phyloP scores from a whole-genome alignment of 2,329 filamentous ascomycete species.

The Fusarium continuum region DNA sequence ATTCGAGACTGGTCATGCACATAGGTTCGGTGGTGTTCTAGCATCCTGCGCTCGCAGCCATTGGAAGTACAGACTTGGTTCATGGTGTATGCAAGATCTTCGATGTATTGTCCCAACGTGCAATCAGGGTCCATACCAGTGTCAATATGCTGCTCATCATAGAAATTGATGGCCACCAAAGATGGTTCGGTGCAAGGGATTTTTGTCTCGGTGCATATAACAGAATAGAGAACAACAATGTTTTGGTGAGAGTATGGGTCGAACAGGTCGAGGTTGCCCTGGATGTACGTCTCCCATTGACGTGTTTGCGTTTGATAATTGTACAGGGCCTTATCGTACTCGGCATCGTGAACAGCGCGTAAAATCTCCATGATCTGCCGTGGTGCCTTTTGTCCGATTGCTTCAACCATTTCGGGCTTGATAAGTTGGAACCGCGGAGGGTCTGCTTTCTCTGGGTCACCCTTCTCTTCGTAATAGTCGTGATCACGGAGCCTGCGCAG shows the following conservation, averaged over 20 bases:
- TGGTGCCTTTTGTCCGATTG: conserved; percentile 80
- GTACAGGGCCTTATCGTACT: conserved; percentile 94
- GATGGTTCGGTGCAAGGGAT: conserved; percentile 93
- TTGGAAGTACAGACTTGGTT: conserved; percentile 82
- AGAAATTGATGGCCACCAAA: conserved; percentile 90
- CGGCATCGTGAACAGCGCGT: conserved; percentile 93
- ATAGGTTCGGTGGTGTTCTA: conserved; percentile 94
- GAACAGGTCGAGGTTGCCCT: conserved; percentile 87
- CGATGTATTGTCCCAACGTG: conserved; percentile 93
- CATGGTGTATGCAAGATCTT: conserved; percentile 83
- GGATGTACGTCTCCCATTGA: conserved; percentile 95
- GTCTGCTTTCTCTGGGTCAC: conserved; percentile 68
- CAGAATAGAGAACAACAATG: conserved; percentile 92
- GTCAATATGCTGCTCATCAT: conserved; percentile 87
- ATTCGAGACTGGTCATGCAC: conserved; percentile 96
- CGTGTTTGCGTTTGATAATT: conserved; percentile 94
- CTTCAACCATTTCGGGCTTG: conserved; percentile 93
- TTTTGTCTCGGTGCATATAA: conserved; percentile 92
- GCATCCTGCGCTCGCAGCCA: conserved; percentile 87
- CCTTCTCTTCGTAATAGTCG: conserved; percentile 65
- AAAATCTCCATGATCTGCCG: conserved; percentile 91
- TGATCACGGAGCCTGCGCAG: conserved; percentile 86
- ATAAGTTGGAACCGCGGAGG: conserved; percentile 87
- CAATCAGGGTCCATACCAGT: conserved; percentile 82
- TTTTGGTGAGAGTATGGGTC: conserved; percentile 97